Evolutionary conservation across 352 stramenopile genomes (phyloP).

Genomic region (Pythium grandisporangium): DNA sequence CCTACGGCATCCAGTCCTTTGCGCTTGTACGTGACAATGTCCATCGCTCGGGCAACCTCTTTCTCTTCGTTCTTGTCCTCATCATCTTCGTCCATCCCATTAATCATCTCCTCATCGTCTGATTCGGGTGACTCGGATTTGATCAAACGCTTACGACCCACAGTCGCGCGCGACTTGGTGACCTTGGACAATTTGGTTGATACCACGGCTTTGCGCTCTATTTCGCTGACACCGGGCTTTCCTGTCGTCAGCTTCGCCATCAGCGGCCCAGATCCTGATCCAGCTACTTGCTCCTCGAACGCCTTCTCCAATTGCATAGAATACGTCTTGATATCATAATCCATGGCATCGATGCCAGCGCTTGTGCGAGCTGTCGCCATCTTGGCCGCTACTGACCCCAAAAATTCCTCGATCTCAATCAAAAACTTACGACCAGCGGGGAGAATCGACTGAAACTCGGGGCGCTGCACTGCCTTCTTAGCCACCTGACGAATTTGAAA

Average conservation of each 20-base stretch:
- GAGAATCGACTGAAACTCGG: conserved; percentile 76
- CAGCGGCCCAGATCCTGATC: conserved; percentile 2
- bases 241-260: conserved; percentile 20
- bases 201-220: conserved; percentile 52
- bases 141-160: conserved; percentile 33
- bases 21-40: conserved; percentile 48
- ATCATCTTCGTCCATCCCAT: too few species aligned
- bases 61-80: conserved; percentile 40
- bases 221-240: conserved; percentile 14
- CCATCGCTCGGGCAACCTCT: conserved; percentile 25
- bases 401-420: conserved; percentile 84
- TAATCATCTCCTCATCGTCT: conserved; percentile 27
- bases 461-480: conserved; percentile 76
- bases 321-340: conserved; percentile 54
- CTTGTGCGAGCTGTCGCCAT: conserved; percentile 41
- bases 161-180: conserved; percentile 19
- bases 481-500: conserved; percentile 80
- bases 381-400: conserved; percentile 51
- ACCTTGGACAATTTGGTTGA: conserved; percentile 59
- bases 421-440: conserved; percentile 86
- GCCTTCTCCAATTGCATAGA: conserved; percentile 51
- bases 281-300: conserved; percentile 46
- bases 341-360: conserved; percentile 57
- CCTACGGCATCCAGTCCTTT: conserved; percentile 61
- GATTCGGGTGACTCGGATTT: conserved; percentile 24